Conservation (phyloP, 2,329 filamentous ascomycete genomes). For the Xylaria arbuscula region DNA sequence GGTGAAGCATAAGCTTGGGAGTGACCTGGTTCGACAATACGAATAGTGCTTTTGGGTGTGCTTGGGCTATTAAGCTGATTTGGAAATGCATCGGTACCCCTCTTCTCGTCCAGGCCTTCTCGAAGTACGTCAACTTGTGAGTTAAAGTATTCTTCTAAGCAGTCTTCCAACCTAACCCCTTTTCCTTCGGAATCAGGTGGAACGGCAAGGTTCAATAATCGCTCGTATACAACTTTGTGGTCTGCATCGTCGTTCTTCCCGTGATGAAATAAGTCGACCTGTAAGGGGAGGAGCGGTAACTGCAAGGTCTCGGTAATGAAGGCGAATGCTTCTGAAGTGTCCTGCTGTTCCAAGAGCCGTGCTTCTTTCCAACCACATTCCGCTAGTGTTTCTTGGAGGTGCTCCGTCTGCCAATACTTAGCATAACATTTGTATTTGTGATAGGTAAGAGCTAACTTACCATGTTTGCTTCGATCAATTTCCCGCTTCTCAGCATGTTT, state of each 20-base stretch:
- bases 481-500: conserved; percentile 87
- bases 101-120: conserved; percentile 68
- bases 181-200: conserved; percentile 77
- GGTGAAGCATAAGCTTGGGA: conserved; percentile 39
- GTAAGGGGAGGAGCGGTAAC: conserved; percentile 86
- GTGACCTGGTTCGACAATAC: conserved; percentile 47
- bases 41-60: conserved; percentile 51
- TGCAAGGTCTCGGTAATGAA: conserved; percentile 93
- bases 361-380: conserved; percentile 92
- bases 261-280: conserved; percentile 94
- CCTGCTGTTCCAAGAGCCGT: conserved; percentile 81
- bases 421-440: conserved; percentile 27
- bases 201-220: conserved; percentile 91
- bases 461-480: conserved; percentile 85
- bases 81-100: conserved; percentile 50
- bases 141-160: conserved; percentile 94
- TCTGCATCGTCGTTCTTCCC: conserved; percentile 88
- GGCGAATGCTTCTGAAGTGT: conserved; percentile 93
- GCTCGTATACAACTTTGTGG: conserved; percentile 93
- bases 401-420: conserved; percentile 70
- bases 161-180: conserved; percentile 85
- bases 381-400: conserved; percentile 83
- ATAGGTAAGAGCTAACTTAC: conserved; percentile 58
- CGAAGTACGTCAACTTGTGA: conserved; percentile 89
- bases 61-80: conserved; percentile 38